phyloP scores from a whole-genome alignment of 371 early-diverging fungal genomes.

The Haplosporangium sp. region DNA sequence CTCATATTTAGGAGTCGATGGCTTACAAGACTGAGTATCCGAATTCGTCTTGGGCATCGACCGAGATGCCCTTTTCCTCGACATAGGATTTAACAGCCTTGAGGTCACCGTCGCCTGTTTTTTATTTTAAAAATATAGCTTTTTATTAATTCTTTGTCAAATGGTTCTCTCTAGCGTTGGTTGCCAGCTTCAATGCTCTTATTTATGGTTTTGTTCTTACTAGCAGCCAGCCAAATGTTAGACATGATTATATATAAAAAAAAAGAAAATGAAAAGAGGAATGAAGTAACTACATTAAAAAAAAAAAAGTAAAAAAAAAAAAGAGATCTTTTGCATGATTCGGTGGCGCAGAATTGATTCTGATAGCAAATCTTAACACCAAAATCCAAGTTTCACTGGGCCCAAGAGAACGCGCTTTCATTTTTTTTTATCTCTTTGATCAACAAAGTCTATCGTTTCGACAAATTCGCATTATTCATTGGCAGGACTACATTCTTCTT shows the following conservation, averaged over 20 bases:
- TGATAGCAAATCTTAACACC: slow-evolving; percentile 10
- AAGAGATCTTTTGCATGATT: background rate
- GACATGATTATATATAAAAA: slow-evolving; percentile 20
- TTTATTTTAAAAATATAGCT: background rate
- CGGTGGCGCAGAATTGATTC: slow-evolving; percentile 35
- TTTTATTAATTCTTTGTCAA: no score
- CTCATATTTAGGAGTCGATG: no score
- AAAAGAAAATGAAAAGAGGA: background rate
- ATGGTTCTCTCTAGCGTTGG: no score
- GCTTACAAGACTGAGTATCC: slow-evolving; percentile 80
- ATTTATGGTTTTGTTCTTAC: slow-evolving; percentile 17
- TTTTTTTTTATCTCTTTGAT: background rate
- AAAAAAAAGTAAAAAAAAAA: background rate
- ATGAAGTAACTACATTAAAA: background rate
- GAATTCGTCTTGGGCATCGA: slow-evolving; percentile 74
- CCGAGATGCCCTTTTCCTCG: slow-evolving; percentile 59
- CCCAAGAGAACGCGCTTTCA: background rate
- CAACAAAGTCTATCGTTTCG: background rate
- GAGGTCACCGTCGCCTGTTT: slow-evolving; percentile 57
- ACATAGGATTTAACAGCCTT: slow-evolving; percentile 58
- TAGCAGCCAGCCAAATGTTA: slow-evolving; percentile 59
- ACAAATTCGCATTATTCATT: background rate
- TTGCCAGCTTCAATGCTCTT: background rate
- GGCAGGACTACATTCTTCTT: slow-evolving; percentile 1
- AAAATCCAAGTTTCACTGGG: background rate